Conservation (phyloP, 2,329 filamentous ascomycete genomes). For the Akanthomyces lecanii region DNA sequence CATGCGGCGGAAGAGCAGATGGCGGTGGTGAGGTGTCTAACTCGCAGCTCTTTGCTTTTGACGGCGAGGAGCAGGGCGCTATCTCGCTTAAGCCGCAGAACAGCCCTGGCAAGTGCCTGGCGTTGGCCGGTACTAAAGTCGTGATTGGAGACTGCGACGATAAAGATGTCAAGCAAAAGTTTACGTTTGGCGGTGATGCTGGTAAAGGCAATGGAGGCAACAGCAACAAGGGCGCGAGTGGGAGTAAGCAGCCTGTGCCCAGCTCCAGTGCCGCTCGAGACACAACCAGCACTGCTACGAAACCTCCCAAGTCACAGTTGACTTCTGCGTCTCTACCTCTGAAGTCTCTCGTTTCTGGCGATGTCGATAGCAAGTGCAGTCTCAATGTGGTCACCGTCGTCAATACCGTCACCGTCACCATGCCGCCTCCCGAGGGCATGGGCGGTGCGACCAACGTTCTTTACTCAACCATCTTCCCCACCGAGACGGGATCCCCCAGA, state of each 20-base stretch:
- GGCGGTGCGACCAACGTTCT: not conserved
- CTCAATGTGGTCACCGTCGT: not conserved
- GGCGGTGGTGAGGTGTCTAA: conserved; percentile 46
- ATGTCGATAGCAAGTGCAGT: not conserved
- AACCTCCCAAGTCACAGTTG: not conserved
- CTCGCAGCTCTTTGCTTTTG: conserved; percentile 50
- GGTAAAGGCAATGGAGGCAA: not conserved
- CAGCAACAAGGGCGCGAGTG: not conserved
- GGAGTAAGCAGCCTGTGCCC: not conserved
- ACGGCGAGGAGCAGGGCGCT: conserved; percentile 35
- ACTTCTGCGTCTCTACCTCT: not conserved
- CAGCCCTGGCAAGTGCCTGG: conserved; percentile 36
- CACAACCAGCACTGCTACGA: not conserved
- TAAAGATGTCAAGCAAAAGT: conserved; percentile 39
- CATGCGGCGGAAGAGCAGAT: conserved; percentile 55
- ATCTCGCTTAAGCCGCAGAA: conserved; percentile 44
- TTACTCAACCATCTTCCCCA: not conserved
- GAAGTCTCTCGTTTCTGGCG: not conserved
- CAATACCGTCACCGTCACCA: conserved; percentile 14
- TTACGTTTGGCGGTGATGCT: conserved; percentile 28
- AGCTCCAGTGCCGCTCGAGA: not conserved
- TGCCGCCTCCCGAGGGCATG: not conserved
- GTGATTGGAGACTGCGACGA: conserved; percentile 41
- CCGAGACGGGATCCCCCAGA: not conserved
- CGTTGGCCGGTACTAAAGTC: conserved; percentile 40